These are phyloP conservation scores for Penicillium crustosum DNA, from an alignment of 2,329 filamentous ascomycete species.

Conservation along the genomic window DNA sequence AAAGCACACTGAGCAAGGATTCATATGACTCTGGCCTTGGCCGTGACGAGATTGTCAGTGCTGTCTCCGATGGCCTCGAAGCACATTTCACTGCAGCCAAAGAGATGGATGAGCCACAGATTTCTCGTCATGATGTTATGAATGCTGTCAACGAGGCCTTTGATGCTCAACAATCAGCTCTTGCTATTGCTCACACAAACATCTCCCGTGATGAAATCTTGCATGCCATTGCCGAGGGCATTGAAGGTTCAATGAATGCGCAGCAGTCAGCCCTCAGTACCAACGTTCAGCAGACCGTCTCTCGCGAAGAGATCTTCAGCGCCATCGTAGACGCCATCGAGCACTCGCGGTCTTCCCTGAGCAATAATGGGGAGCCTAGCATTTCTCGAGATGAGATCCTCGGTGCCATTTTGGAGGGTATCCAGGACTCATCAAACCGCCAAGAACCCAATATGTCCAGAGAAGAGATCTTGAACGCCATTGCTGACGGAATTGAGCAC, in stretches of 20 bases:
- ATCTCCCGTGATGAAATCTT: constrained; percentile 53
- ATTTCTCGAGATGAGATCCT: constrained; percentile 7
- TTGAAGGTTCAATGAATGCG: constrained; percentile 27
- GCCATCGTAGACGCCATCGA: constrained; percentile 58
- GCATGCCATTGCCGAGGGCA: constrained; percentile 28
- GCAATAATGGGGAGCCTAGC: neutral
- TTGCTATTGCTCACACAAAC: constrained; percentile 31
- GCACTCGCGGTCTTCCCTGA: constrained; percentile 13
- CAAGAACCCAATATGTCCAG: constrained; percentile 7
- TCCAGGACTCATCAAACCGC: neutral
- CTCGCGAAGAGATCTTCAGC: constrained; percentile 55
- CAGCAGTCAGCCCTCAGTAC: constrained; percentile 36
- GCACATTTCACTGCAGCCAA: constrained; percentile 49
- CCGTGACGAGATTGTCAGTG: constrained; percentile 59
- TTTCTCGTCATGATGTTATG: constrained; percentile 34
- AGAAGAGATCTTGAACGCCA: constrained; percentile 8
- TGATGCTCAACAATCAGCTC: constrained; percentile 28
- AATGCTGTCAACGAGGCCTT: constrained; percentile 37
- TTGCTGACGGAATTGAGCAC: constrained; percentile 10
- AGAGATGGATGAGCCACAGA: constrained; percentile 53
- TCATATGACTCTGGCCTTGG: constrained; percentile 44
- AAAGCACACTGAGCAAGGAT: constrained; percentile 33
- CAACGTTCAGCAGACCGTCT: constrained; percentile 41
- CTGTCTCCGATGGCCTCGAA: constrained; percentile 58
- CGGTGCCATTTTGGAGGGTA: constrained; percentile 4